Conservation (phyloP, 2,329 filamentous ascomycete species). For the Trichophyton schoenleinii region DNA sequence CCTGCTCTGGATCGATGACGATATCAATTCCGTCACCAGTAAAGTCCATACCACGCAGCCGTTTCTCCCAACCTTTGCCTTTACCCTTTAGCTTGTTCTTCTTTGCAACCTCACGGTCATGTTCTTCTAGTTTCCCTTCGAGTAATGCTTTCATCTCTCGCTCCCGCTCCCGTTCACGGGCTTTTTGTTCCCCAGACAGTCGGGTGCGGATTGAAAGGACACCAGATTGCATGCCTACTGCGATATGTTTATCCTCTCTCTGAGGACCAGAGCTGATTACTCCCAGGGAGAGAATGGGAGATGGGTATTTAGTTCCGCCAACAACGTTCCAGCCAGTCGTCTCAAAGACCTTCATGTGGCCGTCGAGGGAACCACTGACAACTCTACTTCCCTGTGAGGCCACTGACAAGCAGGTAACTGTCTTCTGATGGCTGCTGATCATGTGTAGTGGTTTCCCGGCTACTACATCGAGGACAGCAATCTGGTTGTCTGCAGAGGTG, state of each 20-base stretch:
- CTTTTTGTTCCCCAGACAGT: constrained; percentile 70
- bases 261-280: constrained; percentile 58
- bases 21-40: constrained; percentile 77
- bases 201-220: constrained; percentile 82
- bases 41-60: constrained; percentile 60
- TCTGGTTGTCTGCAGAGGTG: constrained; percentile 70
- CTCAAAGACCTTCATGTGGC: constrained; percentile 94
- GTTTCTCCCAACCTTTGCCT: constrained; percentile 49
- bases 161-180: constrained; percentile 60
- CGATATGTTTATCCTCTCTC: constrained; percentile 78
- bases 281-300: constrained; percentile 72
- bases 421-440: constrained; percentile 94
- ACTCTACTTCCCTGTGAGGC: constrained; percentile 71
- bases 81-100: constrained; percentile 51
- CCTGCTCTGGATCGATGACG: constrained; percentile 57
- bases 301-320: constrained; percentile 84
- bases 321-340: constrained; percentile 92
- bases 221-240: constrained; percentile 88
- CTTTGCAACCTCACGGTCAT: constrained; percentile 59
- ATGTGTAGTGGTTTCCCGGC: constrained; percentile 77
- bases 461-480: constrained; percentile 84
- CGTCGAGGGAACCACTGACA: constrained; percentile 79
- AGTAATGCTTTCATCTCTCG: constrained; percentile 76
- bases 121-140: constrained; percentile 62
- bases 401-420: constrained; percentile 73